Conservation (phyloP, 2,329 filamentous ascomycete genomes). For the Coccinonectria pachysandricola region DNA sequence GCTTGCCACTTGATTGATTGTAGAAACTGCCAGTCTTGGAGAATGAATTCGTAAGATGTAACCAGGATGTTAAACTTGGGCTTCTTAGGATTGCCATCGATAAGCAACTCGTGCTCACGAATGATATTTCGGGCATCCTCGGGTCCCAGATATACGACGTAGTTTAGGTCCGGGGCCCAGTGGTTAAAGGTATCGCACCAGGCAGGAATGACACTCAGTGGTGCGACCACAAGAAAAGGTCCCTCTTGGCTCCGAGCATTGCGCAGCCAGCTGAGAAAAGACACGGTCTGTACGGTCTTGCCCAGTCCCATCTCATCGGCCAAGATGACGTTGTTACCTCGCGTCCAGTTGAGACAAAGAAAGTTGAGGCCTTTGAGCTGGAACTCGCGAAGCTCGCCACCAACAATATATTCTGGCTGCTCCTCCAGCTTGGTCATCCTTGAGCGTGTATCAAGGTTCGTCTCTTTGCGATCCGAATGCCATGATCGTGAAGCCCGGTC, state of each 20-base stretch:
- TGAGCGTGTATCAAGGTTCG: conserved; percentile 63
- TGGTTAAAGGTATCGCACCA: conserved; percentile 97
- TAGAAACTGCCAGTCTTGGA: conserved; percentile 74
- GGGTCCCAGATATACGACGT: conserved; percentile 91
- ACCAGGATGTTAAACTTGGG: conserved; percentile 96
- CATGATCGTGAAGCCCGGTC: conserved; percentile 75
- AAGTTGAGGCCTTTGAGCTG: conserved; percentile 94
- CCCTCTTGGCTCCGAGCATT: conserved; percentile 85
- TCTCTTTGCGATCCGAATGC: conserved; percentile 67
- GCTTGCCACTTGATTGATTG: conserved; percentile 95
- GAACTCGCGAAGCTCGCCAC: conserved; percentile 81
- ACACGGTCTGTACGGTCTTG: conserved; percentile 95
- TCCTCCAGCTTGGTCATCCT: conserved; percentile 63
- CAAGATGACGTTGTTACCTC: conserved; percentile 88
- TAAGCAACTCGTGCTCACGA: conserved; percentile 77
- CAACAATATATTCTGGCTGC: conserved; percentile 77
- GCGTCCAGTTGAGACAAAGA: conserved; percentile 90
- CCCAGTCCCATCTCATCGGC: conserved; percentile 98
- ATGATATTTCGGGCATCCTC: conserved; percentile 80
- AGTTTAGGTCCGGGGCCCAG: conserved; percentile 94
- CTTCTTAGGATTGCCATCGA: conserved; percentile 76
- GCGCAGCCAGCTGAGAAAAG: conserved; percentile 93
- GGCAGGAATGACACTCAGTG: conserved; percentile 90
- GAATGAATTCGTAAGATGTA: conserved; percentile 94
- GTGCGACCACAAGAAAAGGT: conserved; percentile 93